Conservation (phyloP, 805 yeast genomes). For the Maudiozyma saulgeensis region DNA sequence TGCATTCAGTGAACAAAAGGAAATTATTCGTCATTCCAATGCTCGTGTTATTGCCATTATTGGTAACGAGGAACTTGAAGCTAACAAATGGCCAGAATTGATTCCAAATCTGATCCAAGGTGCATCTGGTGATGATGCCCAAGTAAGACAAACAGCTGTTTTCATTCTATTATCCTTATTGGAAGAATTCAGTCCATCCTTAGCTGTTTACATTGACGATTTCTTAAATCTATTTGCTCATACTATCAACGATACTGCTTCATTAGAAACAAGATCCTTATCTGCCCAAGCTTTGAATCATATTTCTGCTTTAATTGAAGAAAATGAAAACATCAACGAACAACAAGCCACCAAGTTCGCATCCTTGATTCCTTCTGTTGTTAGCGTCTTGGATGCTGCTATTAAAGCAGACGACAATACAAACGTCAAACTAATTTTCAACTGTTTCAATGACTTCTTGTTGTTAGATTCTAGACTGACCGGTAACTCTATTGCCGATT, state of each 20-base stretch:
- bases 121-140: constrained; percentile 45
- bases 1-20: constrained; percentile 54
- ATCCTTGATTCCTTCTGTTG: constrained; percentile 66
- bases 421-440: constrained; percentile 66
- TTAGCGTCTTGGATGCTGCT: constrained; percentile 68
- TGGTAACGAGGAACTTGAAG: constrained; percentile 64
- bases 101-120: constrained; percentile 62
- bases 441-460: constrained; percentile 72
- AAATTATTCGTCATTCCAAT: constrained; percentile 73
- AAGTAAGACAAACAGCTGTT: constrained; percentile 71
- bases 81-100: constrained; percentile 64
- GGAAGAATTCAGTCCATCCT: constrained; percentile 56
- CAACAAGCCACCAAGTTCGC: constrained; percentile 46
- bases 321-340: constrained; percentile 40
- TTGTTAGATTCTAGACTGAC: constrained; percentile 68
- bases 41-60: constrained; percentile 86
- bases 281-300: constrained; percentile 69
- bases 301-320: constrained; percentile 60
- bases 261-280: constrained; percentile 69
- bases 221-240: constrained; percentile 61
- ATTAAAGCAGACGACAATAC: constrained; percentile 63
- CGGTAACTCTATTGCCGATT: constrained; percentile 61
- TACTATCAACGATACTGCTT: constrained; percentile 54
- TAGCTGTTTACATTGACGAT: constrained; percentile 51
- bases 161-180: constrained; percentile 69